These are phyloP conservation scores for Erodium texanum DNA, from an alignment of 441 rosid species.

Conservation along the genomic window DNA sequence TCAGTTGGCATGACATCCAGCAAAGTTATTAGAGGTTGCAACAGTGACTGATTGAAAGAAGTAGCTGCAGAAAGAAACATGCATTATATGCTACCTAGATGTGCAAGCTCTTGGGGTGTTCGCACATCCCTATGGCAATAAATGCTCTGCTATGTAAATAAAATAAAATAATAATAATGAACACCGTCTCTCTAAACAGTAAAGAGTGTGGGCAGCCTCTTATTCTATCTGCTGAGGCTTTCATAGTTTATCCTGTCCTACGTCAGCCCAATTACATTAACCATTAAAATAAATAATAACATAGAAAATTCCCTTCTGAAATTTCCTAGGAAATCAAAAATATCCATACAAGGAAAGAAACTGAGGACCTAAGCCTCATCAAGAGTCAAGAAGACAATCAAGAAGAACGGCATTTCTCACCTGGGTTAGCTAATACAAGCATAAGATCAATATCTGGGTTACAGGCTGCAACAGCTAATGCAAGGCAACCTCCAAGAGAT, in stretches of 20 bases:
- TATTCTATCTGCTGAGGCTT: neutral
- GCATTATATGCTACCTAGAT: neutral
- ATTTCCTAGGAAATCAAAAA: neutral
- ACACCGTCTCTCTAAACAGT: neutral
- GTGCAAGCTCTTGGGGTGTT: neutral
- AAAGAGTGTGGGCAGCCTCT: neutral
- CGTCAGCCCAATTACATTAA: neutral
- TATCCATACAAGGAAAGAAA: neutral
- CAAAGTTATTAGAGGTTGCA: conserved; percentile 44
- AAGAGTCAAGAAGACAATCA: neutral
- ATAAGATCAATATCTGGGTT: conserved; percentile 57
- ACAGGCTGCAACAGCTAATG: conserved; percentile 64
- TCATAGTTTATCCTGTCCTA: neutral
- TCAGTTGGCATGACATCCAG: conserved; percentile 39
- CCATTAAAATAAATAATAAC: no score
- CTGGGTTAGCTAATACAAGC: conserved; percentile 74
- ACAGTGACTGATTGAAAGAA: conserved; percentile 48
- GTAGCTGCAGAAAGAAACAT: conserved; percentile 49
- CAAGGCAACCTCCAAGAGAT: conserved; percentile 83
- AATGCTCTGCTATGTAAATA: neutral
- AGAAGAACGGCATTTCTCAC: conserved; percentile 24
- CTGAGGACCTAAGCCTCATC: neutral
- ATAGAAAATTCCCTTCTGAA: neutral
- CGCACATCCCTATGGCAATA: neutral
- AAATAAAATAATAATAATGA: no score